Evolutionary conservation across 1,284 basidiomycete genomes (phyloP), one percentile per base, ranked within the genome.

Genomic region (Testicularia cyperi): DNA sequence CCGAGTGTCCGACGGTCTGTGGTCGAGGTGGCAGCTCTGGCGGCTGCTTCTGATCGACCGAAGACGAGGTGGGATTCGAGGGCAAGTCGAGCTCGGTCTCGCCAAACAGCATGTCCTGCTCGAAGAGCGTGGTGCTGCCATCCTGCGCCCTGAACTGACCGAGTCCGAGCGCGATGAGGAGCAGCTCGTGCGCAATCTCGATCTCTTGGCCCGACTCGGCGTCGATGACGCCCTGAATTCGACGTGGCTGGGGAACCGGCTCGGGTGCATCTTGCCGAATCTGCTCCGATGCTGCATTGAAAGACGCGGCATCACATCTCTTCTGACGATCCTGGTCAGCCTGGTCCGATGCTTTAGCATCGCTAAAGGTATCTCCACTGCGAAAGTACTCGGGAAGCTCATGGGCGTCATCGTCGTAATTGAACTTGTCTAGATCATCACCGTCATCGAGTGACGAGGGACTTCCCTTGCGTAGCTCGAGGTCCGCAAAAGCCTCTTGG

Each of bases 111-210:
- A 62, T 47, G 29, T 71, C 70, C 20, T 64, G 60, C 44, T 72
- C 70, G 27, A 66, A 71, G 13, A 71, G 28, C 13, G 66, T 68
- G 16, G 66, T 68, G 0, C 39, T 26, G 4, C 65, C 68, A 30
- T 72, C 66, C 40, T 65, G 57, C 15, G 67, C 63, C 10, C 70
- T 44, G 23, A 49, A 69, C 38, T 69, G 68, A 5, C 70, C 70
- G 3, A 72, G 41, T 0, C 70, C 70, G 8, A 72, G 46, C 1
- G 70, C 68, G 9, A 72, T 43, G 15, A 72, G 48, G 3, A 71
- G 49, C 0, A 72, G 45, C 38, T 72, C 70, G 29, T 72, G 53
- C 3, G 60, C 52, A 2, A 72, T 38, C 27, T 70, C 58, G 25
- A 70, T 52, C 14, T 61, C 60, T 25, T 52, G 49, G 16, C 56